Conservation (phyloP, 352 stramenopile genomes). For the Hyaloperonospora brassicae region DNA sequence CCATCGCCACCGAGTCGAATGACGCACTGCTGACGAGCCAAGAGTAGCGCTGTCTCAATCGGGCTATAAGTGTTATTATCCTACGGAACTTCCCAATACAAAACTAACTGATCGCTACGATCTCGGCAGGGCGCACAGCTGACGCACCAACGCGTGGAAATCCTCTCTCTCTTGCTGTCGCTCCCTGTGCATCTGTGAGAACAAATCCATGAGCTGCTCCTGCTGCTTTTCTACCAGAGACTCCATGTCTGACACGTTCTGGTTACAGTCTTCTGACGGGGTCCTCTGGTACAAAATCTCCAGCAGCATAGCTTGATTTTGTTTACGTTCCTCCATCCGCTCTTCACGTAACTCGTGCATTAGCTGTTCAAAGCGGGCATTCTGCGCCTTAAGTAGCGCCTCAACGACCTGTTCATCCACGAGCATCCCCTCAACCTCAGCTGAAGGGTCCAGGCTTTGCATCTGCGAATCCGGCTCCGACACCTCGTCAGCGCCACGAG, state of each 20-base stretch:
- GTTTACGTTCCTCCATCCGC: conserved; percentile 26
- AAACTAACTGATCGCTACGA: conserved; percentile 9
- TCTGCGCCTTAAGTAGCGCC: conserved; percentile 24
- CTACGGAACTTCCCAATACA: conserved; percentile 1
- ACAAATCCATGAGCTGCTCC: conserved; percentile 33
- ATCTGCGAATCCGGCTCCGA: conserved; percentile 13
- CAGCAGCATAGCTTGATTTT: conserved; percentile 30
- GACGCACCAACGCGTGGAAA: conserved; percentile 24
- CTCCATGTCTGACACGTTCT: conserved; percentile 23
- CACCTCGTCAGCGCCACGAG: conserved; percentile 19
- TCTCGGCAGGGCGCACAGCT: conserved; percentile 13
- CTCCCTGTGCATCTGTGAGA: conserved; percentile 31
- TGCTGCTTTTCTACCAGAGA: conserved; percentile 28
- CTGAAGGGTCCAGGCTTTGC: background rate
- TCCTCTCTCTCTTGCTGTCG: conserved; percentile 31
- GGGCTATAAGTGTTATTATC: background rate
- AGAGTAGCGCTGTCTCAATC: conserved; percentile 1
- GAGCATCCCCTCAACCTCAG: conserved; percentile 7
- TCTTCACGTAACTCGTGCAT: conserved; percentile 28
- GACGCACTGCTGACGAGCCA: background rate
- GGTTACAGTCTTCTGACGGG: conserved; percentile 13
- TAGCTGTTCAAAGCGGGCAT: conserved; percentile 27
- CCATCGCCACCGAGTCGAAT: background rate
- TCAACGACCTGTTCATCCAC: conserved; percentile 27
- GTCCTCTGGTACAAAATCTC: conserved; percentile 26